These are phyloP conservation scores for Apiotrichum gracile DNA, from an alignment of 1,284 basidiomycete genomes.

Conservation along the genomic window DNA sequence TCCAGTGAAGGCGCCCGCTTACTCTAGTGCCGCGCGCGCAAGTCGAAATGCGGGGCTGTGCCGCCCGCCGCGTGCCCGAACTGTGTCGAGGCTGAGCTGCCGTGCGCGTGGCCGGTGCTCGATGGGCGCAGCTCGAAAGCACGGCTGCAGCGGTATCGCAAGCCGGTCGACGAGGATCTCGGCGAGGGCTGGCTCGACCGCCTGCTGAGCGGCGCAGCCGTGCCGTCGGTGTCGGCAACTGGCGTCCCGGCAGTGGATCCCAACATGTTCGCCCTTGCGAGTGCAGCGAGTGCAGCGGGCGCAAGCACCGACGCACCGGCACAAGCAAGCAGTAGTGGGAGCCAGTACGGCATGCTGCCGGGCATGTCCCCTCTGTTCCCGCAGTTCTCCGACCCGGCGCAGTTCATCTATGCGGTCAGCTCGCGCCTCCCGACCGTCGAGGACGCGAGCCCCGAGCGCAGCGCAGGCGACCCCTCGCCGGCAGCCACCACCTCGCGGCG, in stretches of 20 bases:
- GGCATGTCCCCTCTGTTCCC: neutral
- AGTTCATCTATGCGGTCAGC: conserved; percentile 28
- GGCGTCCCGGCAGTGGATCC: too few species aligned
- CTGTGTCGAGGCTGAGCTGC: conserved; percentile 20
- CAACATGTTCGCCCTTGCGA: too few species aligned
- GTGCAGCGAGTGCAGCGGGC: too few species aligned
- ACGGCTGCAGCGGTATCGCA: conserved; percentile 14
- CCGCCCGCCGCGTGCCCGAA: conserved; percentile 24
- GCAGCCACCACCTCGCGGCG: too few species aligned
- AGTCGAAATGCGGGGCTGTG: conserved; percentile 23
- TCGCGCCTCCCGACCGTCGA: conserved; percentile 26
- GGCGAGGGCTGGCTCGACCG: conserved; percentile 13
- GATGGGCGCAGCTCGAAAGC: conserved; percentile 24
- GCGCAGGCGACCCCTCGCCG: conserved; percentile 7
- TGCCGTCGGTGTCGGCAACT: too few species aligned
- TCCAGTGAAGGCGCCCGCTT: neutral
- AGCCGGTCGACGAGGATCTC: neutral
- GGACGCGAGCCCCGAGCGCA: conserved; percentile 20
- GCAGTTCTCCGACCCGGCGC: conserved; percentile 17
- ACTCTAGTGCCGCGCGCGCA: conserved; percentile 24
- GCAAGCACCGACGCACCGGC: too few species aligned
- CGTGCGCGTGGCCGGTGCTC: conserved; percentile 23
- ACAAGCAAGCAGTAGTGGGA: too few species aligned
- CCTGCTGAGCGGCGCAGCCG: neutral
- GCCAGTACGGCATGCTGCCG: neutral